Percentiles rank a stretch among this genome's conserved stretches.
These are phyloP conservation scores for Umbellularia californica DNA, from an alignment of 164 flowering plant genomes.

Conservation along the genomic window DNA sequence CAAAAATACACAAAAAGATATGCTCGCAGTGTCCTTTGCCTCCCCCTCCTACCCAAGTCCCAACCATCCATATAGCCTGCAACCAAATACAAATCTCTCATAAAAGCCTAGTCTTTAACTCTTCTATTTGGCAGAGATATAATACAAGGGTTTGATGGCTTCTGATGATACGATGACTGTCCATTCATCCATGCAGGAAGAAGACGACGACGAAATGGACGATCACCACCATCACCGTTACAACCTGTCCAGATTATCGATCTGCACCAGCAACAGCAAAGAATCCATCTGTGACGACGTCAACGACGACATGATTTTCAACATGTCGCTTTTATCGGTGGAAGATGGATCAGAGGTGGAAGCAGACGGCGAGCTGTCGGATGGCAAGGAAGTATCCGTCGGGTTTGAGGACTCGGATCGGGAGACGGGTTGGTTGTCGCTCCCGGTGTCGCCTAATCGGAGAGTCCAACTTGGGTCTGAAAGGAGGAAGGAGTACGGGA, in stretches of 20 bases:
- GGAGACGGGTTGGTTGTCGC: constrained; percentile 26
- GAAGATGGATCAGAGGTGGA: constrained; percentile 23
- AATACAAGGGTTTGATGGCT: constrained; percentile 20
- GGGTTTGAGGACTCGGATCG: constrained; percentile 22
- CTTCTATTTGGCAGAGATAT: too few species aligned
- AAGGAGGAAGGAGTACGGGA: constrained; percentile 35
- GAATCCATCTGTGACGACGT: constrained; percentile 14
- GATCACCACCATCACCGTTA: constrained; percentile 8
- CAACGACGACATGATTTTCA: constrained; percentile 14
- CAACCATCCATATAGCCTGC: too few species aligned
- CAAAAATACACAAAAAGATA: too few species aligned
- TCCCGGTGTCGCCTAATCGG: constrained; percentile 23
- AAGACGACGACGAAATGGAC: constrained; percentile 16
- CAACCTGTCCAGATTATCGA: constrained; percentile 43
- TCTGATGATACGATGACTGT: constrained; percentile 30
- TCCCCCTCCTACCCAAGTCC: too few species aligned
- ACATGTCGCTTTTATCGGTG: constrained; percentile 37
- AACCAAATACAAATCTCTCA: too few species aligned
- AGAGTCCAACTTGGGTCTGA: constrained; percentile 4
- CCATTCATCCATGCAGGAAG: constrained; percentile 18
- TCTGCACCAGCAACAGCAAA: constrained; percentile 25
- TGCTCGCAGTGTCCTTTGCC: too few species aligned
- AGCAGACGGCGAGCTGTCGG: constrained; percentile 43
- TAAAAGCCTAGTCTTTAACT: too few species aligned
- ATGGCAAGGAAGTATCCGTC: constrained; percentile 13